Percentiles rank a stretch among this genome's conserved stretches.
Evolutionary conservation across 768 basidiomycete species (phyloP).

Genomic region (Phanerochaete carnosa): DNA sequence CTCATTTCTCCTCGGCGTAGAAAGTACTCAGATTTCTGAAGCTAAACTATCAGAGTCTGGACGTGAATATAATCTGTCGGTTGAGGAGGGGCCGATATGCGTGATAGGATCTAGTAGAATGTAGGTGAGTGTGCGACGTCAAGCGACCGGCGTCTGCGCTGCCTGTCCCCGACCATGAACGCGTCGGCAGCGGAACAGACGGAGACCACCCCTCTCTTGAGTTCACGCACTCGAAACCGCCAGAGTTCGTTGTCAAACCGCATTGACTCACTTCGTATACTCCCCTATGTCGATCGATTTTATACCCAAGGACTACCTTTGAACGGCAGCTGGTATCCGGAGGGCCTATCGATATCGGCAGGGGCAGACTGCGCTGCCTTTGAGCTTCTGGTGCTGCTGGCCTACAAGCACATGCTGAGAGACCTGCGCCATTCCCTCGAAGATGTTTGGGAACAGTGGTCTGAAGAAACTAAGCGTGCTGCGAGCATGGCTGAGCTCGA

Average conservation of each 20-base stretch:
- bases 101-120: not conserved
- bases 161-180: constrained; percentile 2
- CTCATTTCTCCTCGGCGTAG: constrained; percentile 39
- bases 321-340: constrained; percentile 13
- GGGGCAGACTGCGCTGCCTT: constrained; percentile 17
- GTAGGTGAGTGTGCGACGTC: not conserved
- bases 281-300: constrained; percentile 15
- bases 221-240: not conserved
- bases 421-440: not conserved
- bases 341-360: not conserved
- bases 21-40: not conserved
- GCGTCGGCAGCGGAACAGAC: not conserved
- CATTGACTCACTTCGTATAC: constrained; percentile 6
- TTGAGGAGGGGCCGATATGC: not conserved
- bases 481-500: constrained; percentile 32
- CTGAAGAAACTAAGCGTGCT: constrained; percentile 22
- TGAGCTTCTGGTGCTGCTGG: constrained; percentile 21
- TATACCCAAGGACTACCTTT: constrained; percentile 7
- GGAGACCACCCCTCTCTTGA: not conserved
- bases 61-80: not conserved
- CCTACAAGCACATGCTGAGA: constrained; percentile 12
- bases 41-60: not conserved
- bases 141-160: not conserved
- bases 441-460: constrained; percentile 45
- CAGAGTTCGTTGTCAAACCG: not conserved